Percentiles rank a stretch among this genome's conserved stretches.
These are phyloP conservation scores for Tylopilus rubrobrunneus DNA, from an alignment of 768 basidiomycete species.

Conservation along the genomic window DNA sequence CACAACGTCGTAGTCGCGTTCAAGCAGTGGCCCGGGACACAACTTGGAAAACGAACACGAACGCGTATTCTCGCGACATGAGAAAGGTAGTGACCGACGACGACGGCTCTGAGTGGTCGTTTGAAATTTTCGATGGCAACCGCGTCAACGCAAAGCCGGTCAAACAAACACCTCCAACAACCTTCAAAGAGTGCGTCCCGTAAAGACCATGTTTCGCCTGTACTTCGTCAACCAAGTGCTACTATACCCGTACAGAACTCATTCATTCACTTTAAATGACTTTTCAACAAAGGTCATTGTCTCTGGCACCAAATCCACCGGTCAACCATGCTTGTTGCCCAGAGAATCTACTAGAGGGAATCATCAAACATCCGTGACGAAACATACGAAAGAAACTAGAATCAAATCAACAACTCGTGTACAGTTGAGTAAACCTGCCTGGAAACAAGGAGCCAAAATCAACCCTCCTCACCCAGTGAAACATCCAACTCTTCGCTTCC, in stretches of 20 bases:
- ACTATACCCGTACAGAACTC: conserved; percentile 12
- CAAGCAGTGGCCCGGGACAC: background rate
- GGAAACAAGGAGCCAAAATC: background rate
- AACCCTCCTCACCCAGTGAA: conserved; percentile 4
- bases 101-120: conserved; percentile 26
- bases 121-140: conserved; percentile 31
- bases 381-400: background rate
- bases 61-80: conserved; percentile 14
- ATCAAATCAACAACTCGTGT: no score
- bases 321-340: background rate
- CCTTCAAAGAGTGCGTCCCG: conserved; percentile 14
- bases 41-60: background rate
- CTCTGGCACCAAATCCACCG: background rate
- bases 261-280: conserved; percentile 14
- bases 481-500: background rate
- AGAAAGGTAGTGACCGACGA: conserved; percentile 12
- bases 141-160: conserved; percentile 12
- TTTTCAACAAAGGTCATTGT: conserved; percentile 9
- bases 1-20: background rate
- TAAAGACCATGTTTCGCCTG: conserved; percentile 10
- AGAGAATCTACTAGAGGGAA: background rate
- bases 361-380: background rate
- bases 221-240: conserved; percentile 4
- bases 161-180: conserved; percentile 18
- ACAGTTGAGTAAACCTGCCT: conserved; percentile 12